Base-by-base conservation (phyloP, 225 moss, liverwort and hornwort species). In the Pseudisothecium myosuroides region DNA sequence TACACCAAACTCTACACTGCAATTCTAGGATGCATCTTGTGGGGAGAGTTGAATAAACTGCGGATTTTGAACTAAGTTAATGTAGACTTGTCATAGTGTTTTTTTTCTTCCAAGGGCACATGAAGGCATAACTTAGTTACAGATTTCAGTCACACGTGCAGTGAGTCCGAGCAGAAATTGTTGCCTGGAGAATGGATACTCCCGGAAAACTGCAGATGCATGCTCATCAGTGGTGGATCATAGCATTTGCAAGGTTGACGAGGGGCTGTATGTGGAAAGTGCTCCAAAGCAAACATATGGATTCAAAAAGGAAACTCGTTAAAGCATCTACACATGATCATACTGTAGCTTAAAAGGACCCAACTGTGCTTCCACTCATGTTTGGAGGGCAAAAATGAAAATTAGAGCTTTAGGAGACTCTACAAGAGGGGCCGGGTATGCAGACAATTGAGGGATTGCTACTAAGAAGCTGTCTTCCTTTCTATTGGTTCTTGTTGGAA, bases 141-240 rank as follows among this genome's bases (percentile, higher is more conserved):
- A 26, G 3, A 71, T 15, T 71, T 27, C 5, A 71, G 7, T 69
- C 14, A 39, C 69, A 24, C 39, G 14, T 24, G 4, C 8, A 14
- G n/a, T n/a, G n/a, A n/a, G 22, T n/a, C 1, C 1, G 4, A n/a
- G 7, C 8, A 24, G 7, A 68, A 68, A n/a, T 13, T 1, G 22
- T 12, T 68, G n/a, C n/a, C 1, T 11, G 12, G 14, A 71, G 24
- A 26, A 37, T 21, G 12, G 6, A 14, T 1, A 9, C 71, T 26
- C 27, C 4, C 0, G 1, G 9, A 14, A 71, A 71, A 26, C 2
- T 71, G 9, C 5, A 41, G 4, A 26, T 69, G 39, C 24, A 39
- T 39, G 41, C 26, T 71, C 71, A 41, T 72, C 5, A 43, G 2
- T 71, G 71, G 27, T 71, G 26, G 26, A 43, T 41, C 52, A 52